Conservation (phyloP, 371 early-diverging fungal species). For the Mortierella sp. region DNA sequence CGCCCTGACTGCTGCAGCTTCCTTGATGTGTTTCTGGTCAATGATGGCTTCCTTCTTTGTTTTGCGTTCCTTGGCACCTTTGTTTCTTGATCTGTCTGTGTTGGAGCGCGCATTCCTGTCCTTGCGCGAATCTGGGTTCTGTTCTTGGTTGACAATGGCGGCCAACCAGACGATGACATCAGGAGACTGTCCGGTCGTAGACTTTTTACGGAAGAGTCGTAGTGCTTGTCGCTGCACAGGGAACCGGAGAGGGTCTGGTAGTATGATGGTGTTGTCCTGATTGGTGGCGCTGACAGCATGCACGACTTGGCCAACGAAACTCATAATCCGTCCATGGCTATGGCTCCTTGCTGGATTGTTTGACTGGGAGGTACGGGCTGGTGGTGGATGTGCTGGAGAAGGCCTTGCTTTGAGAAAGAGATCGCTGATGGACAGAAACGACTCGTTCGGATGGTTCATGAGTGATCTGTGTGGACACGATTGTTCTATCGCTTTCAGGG, state of each 20-base stretch:
- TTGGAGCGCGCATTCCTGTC: too few species aligned
- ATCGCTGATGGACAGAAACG: slow-evolving; percentile 11
- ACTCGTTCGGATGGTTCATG: not conserved
- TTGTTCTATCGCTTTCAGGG: too few species aligned
- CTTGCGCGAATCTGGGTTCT: not conserved
- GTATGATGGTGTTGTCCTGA: not conserved
- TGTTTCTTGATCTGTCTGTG: too few species aligned
- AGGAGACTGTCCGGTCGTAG: slow-evolving; percentile 1
- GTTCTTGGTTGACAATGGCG: not conserved
- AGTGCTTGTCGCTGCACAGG: slow-evolving; percentile 20
- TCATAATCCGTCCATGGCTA: slow-evolving; percentile 1
- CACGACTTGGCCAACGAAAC: slow-evolving; percentile 21
- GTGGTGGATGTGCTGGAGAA: not conserved
- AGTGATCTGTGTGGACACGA: too few species aligned
- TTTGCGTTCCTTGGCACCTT: not conserved
- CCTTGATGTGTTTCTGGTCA: not conserved
- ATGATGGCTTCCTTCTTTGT: not conserved
- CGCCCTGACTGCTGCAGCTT: not conserved
- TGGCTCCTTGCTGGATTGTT: too few species aligned
- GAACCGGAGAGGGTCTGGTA: slow-evolving; percentile 1
- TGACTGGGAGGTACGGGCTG: too few species aligned
- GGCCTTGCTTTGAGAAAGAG: slow-evolving; percentile 17
- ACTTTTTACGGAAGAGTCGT: slow-evolving; percentile 2
- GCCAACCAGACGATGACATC: slow-evolving; percentile 22
- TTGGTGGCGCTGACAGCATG: slow-evolving; percentile 10